Evolutionary conservation across 1,284 basidiomycete species (phyloP), one percentile per base, ranked within the genome.

Genomic region (Porogramme epimiltina): DNA sequence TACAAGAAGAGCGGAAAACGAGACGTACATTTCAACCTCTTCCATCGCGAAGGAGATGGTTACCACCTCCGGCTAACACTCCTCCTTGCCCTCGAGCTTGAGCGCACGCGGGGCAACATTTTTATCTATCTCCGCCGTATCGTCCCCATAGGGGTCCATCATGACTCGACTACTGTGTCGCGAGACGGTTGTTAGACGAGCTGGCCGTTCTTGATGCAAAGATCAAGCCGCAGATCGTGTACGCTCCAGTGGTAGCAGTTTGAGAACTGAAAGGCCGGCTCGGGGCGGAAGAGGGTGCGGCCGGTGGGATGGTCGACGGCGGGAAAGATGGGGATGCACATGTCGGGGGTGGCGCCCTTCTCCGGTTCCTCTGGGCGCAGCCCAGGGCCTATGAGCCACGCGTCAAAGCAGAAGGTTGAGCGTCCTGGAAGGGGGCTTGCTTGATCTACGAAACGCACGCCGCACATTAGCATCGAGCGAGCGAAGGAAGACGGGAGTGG

Each of bases 261-360:
- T 11, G 18, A 23, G 15, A 50, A 50, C 20, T 42, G 37, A 19
- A 50, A 50, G 36, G 43, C 34, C 16, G 48, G 48, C 20, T 9
- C 19, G 10, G 37, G 42, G 8, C 19, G 42, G 31, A 45, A 18
- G 3, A 23, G 31, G 10, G 20, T 8, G 18, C 44, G 44, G 33
- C 20, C 18, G 1, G 38, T 11, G n/a, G 51, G 47, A 42, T 52
- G 51, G 2, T 18, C 24, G 16, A 20, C 37, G 15, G 47, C 47
- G 9, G 51, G 51, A 24, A 45, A 48, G 28, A 52, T 52, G 16
- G 51, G 46, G 10, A 48, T 36, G 25, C 51, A 52, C 46, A 48
- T 52, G 13, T 52, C 51, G 4, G 51, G 16, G 1, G 45, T 47
- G 40, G 20, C 20, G n/a, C 34, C 10, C 16, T 37, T 18, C 18